Conservation (phyloP, 169 alveolate genomes). For the Nephromyces sp. region DNA sequence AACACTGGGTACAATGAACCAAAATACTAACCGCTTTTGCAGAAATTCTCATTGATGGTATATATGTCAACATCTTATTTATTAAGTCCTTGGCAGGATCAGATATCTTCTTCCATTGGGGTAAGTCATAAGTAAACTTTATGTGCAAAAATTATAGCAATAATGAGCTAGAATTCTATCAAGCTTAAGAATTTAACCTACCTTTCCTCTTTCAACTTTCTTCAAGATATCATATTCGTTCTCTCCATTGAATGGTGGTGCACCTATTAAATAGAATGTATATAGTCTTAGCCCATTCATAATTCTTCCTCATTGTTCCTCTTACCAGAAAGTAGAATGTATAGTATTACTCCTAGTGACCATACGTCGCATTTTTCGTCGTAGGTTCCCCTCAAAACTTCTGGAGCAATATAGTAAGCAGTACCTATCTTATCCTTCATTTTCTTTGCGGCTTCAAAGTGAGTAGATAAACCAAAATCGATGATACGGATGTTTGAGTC, state of each 20-base stretch:
- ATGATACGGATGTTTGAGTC: conserved; percentile 80
- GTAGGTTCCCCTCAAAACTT: conserved; percentile 73
- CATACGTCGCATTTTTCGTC: conserved; percentile 81
- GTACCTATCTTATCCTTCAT: conserved; percentile 89
- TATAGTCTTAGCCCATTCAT: conserved; percentile 11
- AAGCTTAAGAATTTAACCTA: not conserved
- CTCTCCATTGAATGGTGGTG: conserved; percentile 80
- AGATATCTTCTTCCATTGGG: conserved; percentile 65
- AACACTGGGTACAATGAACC: no score
- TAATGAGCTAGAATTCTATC: not conserved
- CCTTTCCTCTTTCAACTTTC: conserved; percentile 71
- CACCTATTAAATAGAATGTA: conserved; percentile 39
- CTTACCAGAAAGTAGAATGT: conserved; percentile 66
- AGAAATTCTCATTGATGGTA: conserved; percentile 68
- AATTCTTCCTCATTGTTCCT: conserved; percentile 6
- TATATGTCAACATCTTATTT: conserved; percentile 63
- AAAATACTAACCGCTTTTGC: conserved; percentile 44
- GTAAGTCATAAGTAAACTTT: conserved; percentile 27
- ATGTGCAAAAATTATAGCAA: conserved; percentile 31
- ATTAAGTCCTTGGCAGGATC: conserved; percentile 75
- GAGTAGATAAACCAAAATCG: conserved; percentile 87
- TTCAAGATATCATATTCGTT: conserved; percentile 71
- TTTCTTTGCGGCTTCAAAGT: conserved; percentile 66
- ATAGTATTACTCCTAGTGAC: conserved; percentile 77
- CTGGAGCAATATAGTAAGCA: conserved; percentile 84